A percentile compares a stretch with the other conserved stretches of the same genome.
Conservation (phyloP, 192 early-diverging fungal genomes). For the Dimargaris verticillata region DNA sequence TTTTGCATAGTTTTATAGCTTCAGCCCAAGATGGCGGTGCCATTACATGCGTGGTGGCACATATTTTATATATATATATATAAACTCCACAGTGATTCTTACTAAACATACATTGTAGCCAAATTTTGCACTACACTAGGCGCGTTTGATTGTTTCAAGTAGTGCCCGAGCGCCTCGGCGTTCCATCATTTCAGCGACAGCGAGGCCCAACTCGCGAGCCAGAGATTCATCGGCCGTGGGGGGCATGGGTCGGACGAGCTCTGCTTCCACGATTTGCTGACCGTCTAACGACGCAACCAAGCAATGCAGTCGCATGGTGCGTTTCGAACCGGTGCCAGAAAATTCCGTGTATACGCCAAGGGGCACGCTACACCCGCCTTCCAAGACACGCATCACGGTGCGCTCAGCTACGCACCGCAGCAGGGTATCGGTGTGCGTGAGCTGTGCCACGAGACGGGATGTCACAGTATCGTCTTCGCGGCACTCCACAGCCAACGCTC, state of each 20-base stretch:
- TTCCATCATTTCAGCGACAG: constrained; percentile 28
- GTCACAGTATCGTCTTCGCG: constrained; percentile 41
- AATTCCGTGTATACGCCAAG: constrained; percentile 64
- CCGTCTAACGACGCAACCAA: constrained; percentile 71
- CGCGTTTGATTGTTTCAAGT: constrained; percentile 27
- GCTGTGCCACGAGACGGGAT: constrained; percentile 30
- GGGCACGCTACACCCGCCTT: constrained; percentile 92
- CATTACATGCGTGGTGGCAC: too few species aligned
- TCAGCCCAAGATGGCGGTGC: too few species aligned
- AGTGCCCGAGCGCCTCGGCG: constrained; percentile 34
- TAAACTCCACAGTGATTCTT: too few species aligned
- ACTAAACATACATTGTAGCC: too few species aligned
- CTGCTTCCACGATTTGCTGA: constrained; percentile 33
- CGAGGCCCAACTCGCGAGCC: constrained; percentile 28
- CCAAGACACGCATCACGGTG: constrained; percentile 66
- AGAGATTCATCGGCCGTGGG: constrained; percentile 9
- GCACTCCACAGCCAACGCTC: constrained; percentile 75
- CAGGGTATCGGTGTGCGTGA: constrained; percentile 48
- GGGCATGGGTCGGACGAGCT: constrained; percentile 14
- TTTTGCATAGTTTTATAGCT: too few species aligned
- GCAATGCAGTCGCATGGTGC: constrained; percentile 34
- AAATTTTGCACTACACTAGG: too few species aligned
- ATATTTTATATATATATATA: too few species aligned
- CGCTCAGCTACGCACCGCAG: constrained; percentile 67
- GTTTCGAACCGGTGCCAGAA: constrained; percentile 9